Base-by-base conservation (phyloP, 2,329 filamentous ascomycete species). In the Trichoderma sp. region DNA sequence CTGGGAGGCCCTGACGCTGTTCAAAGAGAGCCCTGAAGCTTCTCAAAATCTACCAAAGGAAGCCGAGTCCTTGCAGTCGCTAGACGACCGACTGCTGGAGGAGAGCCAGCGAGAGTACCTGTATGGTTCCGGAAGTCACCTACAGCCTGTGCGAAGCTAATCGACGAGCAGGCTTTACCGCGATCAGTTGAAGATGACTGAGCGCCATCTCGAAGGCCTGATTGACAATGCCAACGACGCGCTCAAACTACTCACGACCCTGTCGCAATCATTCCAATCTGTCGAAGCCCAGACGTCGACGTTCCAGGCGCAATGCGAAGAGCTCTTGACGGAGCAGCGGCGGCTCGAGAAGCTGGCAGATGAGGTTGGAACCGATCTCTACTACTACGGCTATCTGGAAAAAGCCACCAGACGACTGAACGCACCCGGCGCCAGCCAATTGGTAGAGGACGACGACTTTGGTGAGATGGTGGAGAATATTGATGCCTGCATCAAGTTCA, bases 331-430 rank as follows among this genome's bases (percentile, higher is more conserved):
- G 1, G 93, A 97, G 71, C 93, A 98, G 78, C 87, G 85, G 71
- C 87, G 91, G 26, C 83, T 97, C 47, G 88, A 91, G 67, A 85
- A 84, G 69, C 83, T 99, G 48, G 92, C 93, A 3, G 87, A 96
- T 69, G 89, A 93, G 66, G 90, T 99, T 64, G 90, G 91, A 28
- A 90, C 91, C 26, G 96, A 97, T 71, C 81, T 97, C n/a, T 89
- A 93, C 73, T 97, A 96, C 77, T 99, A 99, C 76, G 87, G 90
- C 21, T 97, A 97, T 74, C 84, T 99, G 6, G 95, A 99, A 69
- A 93, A 90, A 54, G 93, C 94, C 67, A 97, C 93, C 0, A 86
- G 93, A 63, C 86, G 93, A 15, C 85, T 99, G 65, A 98, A 98
- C 80, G 93, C 93, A 0, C 93, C 95, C 0, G 93, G 93, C 1